Base-by-base conservation (phyloP, 2,329 filamentous ascomycete species). In the Samsoniella hepiali region DNA sequence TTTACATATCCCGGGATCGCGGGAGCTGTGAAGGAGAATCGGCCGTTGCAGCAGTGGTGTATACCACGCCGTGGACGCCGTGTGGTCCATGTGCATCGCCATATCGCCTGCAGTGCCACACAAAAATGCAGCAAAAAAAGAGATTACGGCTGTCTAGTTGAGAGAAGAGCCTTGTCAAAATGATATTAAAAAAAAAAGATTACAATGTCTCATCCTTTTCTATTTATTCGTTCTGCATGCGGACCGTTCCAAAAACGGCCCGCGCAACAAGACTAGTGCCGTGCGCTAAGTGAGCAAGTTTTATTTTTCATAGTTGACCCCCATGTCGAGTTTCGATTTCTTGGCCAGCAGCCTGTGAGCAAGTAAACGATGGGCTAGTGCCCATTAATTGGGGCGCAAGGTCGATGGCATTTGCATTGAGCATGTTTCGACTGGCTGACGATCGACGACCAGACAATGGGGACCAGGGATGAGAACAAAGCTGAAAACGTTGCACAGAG, bases 1-100 rank as follows among this genome's bases (percentile, higher is more conserved):
- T 1, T 63, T 71, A 64, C 75, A 77, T 5, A 29, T 56, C 15
- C 64, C 64, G 3, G 66, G 44, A 53, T 65, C 58, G 49, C 66
- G 65, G 11, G 63, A 64, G 50, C 65, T 66, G 54, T 67, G 65
- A 17, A 68, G 49, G 34, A 50, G 49, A 11, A 66, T 47, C 3
- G 65, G 65, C 47, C 45, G 42, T 8, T 62, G 49, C 13, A 68
- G 53, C 9, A 66, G 61, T 22, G 65, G 66, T 15, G 53, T n/a
- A 57, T 50, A 66, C 53, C 62, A 65, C 57, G 60, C 54, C 50
- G 34, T 57, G 8, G 44, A 38, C 55, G 60, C 55, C 15, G 22
- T 38, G 34, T 63, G 44, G 15, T 62, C 49, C 58, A 62, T 62
- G n/a, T 63, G 55, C 62, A 63, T 63, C 29, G 29, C n/a, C 11